A percentile compares a stretch with the other conserved stretches of the same genome.
phyloP scores from a whole-genome alignment of 805 yeast species.

The Suhomyces sp. region DNA sequence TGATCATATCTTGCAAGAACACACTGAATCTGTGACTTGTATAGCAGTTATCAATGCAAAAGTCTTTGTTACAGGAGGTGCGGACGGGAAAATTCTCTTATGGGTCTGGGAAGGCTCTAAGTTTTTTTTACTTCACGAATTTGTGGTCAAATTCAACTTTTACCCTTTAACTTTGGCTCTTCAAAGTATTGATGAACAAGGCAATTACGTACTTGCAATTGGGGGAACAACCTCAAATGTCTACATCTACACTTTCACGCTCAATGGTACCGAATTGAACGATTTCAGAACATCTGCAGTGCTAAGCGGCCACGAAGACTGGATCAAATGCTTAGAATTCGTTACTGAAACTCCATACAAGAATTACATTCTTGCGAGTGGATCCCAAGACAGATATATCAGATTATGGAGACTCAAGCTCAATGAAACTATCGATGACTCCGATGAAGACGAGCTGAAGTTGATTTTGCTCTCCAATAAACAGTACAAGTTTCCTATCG shows the following conservation, averaged over 20 bases:
- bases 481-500: slow-evolving; percentile 57
- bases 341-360: slow-evolving; percentile 46
- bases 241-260: slow-evolving; percentile 50
- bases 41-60: slow-evolving; percentile 42
- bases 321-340: slow-evolving; percentile 79
- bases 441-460: slow-evolving; percentile 53
- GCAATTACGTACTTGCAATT: slow-evolving; percentile 53
- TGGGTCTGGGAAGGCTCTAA: slow-evolving; percentile 39
- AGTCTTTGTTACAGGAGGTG: slow-evolving; percentile 59
- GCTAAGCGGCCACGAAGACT: slow-evolving; percentile 91
- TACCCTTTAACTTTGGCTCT: slow-evolving; percentile 43
- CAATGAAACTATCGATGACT: slow-evolving; percentile 54
- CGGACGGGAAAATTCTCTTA: slow-evolving; percentile 56
- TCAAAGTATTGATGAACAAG: slow-evolving; percentile 27
- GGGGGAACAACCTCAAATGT: slow-evolving; percentile 68
- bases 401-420: slow-evolving; percentile 79
- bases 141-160: slow-evolving; percentile 46
- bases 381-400: slow-evolving; percentile 90
- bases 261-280: slow-evolving; percentile 9
- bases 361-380: slow-evolving; percentile 74
- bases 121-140: slow-evolving; percentile 26
- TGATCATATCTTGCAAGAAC: slow-evolving; percentile 36
- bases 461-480: slow-evolving; percentile 65
- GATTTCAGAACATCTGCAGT: slow-evolving; percentile 45
- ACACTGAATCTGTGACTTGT: slow-evolving; percentile 53